These are phyloP conservation scores for Fusarium compactum DNA, from an alignment of 2,329 filamentous ascomycete genomes.

Conservation along the genomic window DNA sequence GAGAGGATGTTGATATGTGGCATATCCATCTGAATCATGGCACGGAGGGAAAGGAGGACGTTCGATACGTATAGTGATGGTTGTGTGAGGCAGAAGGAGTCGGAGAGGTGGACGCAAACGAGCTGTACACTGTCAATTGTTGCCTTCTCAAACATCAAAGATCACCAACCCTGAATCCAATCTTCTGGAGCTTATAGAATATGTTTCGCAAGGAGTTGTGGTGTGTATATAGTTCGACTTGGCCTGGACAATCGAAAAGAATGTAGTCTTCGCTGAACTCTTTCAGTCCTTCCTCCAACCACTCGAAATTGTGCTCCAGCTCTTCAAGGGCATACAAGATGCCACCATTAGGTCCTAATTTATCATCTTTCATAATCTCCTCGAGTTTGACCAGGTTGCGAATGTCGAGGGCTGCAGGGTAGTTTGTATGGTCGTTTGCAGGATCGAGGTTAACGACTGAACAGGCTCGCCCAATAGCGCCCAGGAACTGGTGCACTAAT, in stretches of 20 bases:
- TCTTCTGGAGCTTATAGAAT: constrained; percentile 88
- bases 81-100: constrained; percentile 92
- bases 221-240: constrained; percentile 97
- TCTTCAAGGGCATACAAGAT: constrained; percentile 95
- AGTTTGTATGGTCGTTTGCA: constrained; percentile 92
- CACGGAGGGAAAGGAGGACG: constrained; percentile 89
- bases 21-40: constrained; percentile 98
- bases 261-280: constrained; percentile 90
- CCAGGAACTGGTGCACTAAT: constrained; percentile 94
- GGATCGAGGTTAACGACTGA: constrained; percentile 97
- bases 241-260: constrained; percentile 94
- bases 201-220: constrained; percentile 93
- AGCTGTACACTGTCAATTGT: constrained; percentile 69
- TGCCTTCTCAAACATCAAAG: background rate
- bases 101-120: constrained; percentile 91
- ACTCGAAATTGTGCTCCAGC: constrained; percentile 92
- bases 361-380: constrained; percentile 93
- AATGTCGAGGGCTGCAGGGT: constrained; percentile 91
- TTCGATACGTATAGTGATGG: constrained; percentile 96
- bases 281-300: constrained; percentile 85
- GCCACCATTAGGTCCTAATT: constrained; percentile 91
- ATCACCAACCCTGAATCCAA: constrained; percentile 84
- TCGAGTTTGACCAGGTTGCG: constrained; percentile 89
- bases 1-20: constrained; percentile 96
- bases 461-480: constrained; percentile 93